These are phyloP conservation scores for Cichorium intybus DNA, from an alignment of 140 eudicot species.

Conservation along the genomic window DNA sequence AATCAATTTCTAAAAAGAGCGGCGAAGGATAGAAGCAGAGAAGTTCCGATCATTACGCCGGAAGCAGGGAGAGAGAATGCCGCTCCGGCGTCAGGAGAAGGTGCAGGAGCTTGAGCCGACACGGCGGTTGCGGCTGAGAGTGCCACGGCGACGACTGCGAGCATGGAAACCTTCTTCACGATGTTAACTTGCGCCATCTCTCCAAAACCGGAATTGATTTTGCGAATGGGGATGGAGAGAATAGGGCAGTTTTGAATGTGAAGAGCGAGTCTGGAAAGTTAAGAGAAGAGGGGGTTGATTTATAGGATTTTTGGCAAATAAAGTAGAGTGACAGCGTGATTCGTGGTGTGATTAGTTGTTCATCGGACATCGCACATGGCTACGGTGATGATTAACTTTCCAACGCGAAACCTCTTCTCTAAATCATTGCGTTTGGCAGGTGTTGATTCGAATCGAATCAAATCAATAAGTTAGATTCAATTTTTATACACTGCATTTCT, in stretches of 20 bases:
- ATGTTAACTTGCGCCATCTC: slow-evolving; percentile 43
- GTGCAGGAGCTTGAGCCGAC: slow-evolving; percentile 44
- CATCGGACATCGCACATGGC: slow-evolving; percentile 20
- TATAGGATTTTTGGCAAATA: slow-evolving; percentile 9
- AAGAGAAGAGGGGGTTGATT: not conserved
- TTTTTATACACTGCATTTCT: not conserved
- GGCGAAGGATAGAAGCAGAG: slow-evolving; percentile 38
- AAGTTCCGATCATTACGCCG: slow-evolving; percentile 31
- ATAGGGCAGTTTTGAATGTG: not conserved
- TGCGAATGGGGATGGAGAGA: not conserved
- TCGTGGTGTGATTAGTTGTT: slow-evolving; percentile 15
- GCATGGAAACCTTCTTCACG: slow-evolving; percentile 19
- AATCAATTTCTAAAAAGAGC: slow-evolving; percentile 40
- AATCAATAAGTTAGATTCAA: not conserved
- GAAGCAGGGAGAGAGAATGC: slow-evolving; percentile 39
- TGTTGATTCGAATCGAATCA: slow-evolving; percentile 1
- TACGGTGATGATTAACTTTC: slow-evolving; percentile 7
- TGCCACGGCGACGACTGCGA: slow-evolving; percentile 22
- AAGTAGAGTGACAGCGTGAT: slow-evolving; percentile 18
- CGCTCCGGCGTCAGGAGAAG: slow-evolving; percentile 44
- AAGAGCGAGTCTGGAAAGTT: not conserved
- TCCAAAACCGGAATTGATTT: not conserved
- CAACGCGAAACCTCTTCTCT: not conserved
- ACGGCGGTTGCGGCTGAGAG: slow-evolving; percentile 23
- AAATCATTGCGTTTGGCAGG: slow-evolving; percentile 6